Evolutionary conservation across 2,329 filamentous ascomycete genomes (phyloP).

Genomic region (Diaporthe sp.): DNA sequence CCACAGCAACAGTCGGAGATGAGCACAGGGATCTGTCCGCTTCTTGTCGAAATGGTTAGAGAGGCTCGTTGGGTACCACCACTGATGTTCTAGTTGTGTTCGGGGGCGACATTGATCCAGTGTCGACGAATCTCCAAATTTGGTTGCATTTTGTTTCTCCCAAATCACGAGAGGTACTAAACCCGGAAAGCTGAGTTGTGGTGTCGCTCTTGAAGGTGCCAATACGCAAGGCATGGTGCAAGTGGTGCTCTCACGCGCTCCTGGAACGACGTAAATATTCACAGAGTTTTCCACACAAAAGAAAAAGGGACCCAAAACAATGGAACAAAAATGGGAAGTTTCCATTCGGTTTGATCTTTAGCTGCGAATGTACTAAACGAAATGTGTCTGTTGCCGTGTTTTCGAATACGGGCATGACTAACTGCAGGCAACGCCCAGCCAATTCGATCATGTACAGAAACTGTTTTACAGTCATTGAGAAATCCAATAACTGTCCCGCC

Average conservation of each 20-base stretch:
- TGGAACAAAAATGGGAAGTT: background rate
- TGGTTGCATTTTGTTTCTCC: background rate
- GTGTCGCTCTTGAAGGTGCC: background rate
- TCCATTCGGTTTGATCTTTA: background rate
- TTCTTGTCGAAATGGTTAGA: background rate
- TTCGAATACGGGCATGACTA: background rate
- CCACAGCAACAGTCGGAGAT: background rate
- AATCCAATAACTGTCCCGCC: background rate
- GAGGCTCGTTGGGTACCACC: too few relatives aligned
- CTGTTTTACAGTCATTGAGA: too few relatives aligned
- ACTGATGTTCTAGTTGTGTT: too few relatives aligned
- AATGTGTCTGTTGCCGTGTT: background rate
- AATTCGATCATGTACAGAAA: too few relatives aligned
- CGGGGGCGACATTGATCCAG: too few relatives aligned
- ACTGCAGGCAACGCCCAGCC: too few relatives aligned
- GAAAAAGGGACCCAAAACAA: background rate
- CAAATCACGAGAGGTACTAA: too few relatives aligned
- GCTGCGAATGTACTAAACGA: background rate
- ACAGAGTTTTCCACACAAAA: background rate
- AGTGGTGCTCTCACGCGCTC: too few relatives aligned
- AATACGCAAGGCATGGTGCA: background rate
- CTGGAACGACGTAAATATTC: background rate
- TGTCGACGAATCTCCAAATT: too few relatives aligned
- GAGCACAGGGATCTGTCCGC: background rate
- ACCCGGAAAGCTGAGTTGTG: background rate